Percentiles rank a stretch among this genome's conserved stretches.
phyloP scores from a whole-genome alignment of 140 eudicot genomes.

The Stevia rebaudiana region DNA sequence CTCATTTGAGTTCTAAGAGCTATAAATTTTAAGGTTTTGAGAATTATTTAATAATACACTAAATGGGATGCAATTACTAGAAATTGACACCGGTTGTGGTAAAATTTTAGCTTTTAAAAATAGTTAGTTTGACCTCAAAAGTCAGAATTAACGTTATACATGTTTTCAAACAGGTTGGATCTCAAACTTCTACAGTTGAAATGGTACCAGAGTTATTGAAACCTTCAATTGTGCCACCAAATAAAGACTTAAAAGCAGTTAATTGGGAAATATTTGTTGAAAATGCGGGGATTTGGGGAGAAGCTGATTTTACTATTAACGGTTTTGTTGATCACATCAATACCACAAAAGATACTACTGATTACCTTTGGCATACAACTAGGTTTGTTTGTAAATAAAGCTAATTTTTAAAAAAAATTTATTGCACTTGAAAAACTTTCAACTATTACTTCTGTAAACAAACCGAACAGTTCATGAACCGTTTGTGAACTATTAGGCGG shows the following conservation, averaged over 20 bases:
- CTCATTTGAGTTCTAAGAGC: neutral
- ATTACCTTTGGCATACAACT: constrained; percentile 92
- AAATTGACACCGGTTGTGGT: neutral
- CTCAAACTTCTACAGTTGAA: constrained; percentile 63
- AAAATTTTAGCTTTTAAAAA: neutral
- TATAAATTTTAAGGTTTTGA: neutral
- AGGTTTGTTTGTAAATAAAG: constrained; percentile 43
- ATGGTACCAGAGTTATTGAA: constrained; percentile 68
- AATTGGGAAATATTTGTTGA: constrained; percentile 71
- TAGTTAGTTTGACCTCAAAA: constrained; percentile 17
- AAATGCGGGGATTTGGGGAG: constrained; percentile 72
- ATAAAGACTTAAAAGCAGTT: constrained; percentile 47
- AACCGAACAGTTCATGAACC: too few species aligned
- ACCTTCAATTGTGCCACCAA: constrained; percentile 41
- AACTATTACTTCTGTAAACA: too few species aligned
- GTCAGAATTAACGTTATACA: neutral
- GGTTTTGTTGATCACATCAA: constrained; percentile 95
- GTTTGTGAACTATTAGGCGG: too few species aligned
- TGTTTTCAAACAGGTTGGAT: constrained; percentile 49
- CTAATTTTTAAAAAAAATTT: too few species aligned
- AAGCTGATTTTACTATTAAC: constrained; percentile 54
- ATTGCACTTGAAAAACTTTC: too few species aligned
- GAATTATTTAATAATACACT: neutral
- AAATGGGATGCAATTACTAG: neutral
- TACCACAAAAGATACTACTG: constrained; percentile 90